phyloP scores from a whole-genome alignment of 2,329 filamentous ascomycete genomes.

The Helotiales sp. region DNA sequence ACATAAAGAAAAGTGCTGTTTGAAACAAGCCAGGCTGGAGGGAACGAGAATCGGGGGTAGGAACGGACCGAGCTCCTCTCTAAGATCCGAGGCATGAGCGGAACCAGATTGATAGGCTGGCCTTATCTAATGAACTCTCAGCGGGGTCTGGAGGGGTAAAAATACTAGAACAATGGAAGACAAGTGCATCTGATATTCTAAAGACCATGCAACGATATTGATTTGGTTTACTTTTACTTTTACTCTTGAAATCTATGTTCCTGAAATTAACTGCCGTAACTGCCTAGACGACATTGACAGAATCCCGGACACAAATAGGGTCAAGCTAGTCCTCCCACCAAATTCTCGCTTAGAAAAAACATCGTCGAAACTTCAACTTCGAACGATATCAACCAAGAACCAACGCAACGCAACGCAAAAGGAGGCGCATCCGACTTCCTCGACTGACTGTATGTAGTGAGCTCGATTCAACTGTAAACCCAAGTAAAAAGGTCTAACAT shows the following conservation, averaged over 20 bases:
- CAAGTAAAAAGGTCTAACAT: no score
- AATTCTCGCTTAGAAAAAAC: constrained; percentile 5
- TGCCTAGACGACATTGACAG: no score
- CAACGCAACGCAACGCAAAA: no score
- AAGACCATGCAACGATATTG: background rate
- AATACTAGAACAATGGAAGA: background rate
- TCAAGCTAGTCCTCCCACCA: constrained; percentile 4
- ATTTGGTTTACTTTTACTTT: no score
- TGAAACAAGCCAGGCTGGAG: background rate
- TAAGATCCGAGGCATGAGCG: background rate
- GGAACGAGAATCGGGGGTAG: background rate
- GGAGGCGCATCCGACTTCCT: no score
- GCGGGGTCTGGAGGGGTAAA: constrained; percentile 8
- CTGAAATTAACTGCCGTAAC: background rate
- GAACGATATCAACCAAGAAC: no score
- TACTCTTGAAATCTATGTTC: no score
- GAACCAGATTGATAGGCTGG: background rate
- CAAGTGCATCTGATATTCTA: background rate
- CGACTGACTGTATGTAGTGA: no score
- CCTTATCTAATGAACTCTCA: background rate
- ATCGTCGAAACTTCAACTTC: background rate
- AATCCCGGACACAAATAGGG: background rate
- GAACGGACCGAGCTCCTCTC: background rate
- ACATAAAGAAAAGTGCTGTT: background rate
- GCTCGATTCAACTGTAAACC: no score